Evolutionary conservation across 495 filamentous ascomycete species (phyloP).

Genomic region (Corynascus novoguineensis): DNA sequence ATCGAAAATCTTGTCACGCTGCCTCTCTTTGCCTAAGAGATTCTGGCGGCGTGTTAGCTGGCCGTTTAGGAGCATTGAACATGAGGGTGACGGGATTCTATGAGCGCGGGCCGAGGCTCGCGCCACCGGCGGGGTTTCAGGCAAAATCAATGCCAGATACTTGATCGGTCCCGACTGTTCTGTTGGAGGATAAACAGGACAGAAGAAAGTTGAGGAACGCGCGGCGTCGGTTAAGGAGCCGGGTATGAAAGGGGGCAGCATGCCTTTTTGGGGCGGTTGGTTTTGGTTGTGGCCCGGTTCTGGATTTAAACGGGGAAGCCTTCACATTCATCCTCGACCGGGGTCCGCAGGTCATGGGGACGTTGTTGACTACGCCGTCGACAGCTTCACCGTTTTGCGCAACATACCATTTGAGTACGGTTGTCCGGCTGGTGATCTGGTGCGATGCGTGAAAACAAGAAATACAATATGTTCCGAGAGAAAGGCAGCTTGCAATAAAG

Average conservation of each 20-base stretch:
- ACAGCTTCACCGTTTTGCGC: neutral
- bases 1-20: neutral
- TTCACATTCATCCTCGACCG: conserved; percentile 16
- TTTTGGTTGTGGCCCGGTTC: conserved; percentile 2
- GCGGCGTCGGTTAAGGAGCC: conserved; percentile 14
- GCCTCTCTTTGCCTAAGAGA: neutral
- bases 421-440: neutral
- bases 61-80: neutral
- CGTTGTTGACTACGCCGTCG: neutral
- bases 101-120: neutral
- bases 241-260: conserved; percentile 12
- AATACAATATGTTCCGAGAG: neutral
- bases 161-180: neutral
- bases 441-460: neutral
- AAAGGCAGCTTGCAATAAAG: neutral
- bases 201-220: neutral
- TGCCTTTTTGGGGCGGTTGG: conserved; percentile 3
- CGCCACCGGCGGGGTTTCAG: neutral
- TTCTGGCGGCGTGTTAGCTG: neutral
- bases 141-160: neutral
- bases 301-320: conserved; percentile 13
- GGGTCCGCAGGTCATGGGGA: conserved; percentile 17
- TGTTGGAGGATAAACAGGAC: neutral
- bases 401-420: neutral
- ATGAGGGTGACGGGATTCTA: neutral